Percentiles rank a stretch among this genome's conserved stretches.
Conservation (phyloP, 2,329 filamentous ascomycete species). For the Torrubiellomyces zombiae region DNA sequence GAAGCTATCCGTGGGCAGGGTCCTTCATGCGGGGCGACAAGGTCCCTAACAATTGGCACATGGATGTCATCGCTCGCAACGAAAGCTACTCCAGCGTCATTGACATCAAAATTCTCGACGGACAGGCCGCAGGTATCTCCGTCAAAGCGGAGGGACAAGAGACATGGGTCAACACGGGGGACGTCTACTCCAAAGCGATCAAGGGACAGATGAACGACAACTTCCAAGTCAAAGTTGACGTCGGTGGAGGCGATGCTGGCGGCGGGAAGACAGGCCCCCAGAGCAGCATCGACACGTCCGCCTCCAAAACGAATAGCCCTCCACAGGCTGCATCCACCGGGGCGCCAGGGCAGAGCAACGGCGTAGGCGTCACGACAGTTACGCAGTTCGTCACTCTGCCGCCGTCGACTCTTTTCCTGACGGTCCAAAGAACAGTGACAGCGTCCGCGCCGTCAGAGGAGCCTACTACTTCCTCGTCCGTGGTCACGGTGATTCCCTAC, state of each 20-base stretch:
- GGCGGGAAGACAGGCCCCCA: constrained; percentile 6
- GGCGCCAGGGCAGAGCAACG: too few species aligned
- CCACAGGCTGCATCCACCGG: too few species aligned
- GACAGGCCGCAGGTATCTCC: constrained; percentile 8
- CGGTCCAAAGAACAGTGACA: constrained; percentile 20
- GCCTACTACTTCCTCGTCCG: too few species aligned
- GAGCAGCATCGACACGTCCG: constrained; percentile 4
- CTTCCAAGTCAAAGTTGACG: constrained; percentile 26
- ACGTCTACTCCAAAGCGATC: constrained; percentile 27
- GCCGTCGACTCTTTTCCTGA: constrained; percentile 20
- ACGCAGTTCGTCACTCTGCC: constrained; percentile 19
- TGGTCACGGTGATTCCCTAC: too few species aligned
- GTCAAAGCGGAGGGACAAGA: constrained; percentile 8
- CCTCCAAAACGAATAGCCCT: too few species aligned
- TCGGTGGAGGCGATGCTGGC: constrained; percentile 6
- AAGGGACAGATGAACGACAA: constrained; percentile 25
- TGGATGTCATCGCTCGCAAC: constrained; percentile 16
- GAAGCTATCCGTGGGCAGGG: constrained; percentile 25
- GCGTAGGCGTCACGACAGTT: constrained; percentile 11
- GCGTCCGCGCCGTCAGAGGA: too few species aligned
- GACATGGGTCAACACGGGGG: constrained; percentile 18
- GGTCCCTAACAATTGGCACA: constrained; percentile 19
- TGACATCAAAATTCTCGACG: constrained; percentile 20
- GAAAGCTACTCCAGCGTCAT: constrained; percentile 25
- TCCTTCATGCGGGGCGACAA: constrained; percentile 22